Conservation (phyloP, 805 yeast genomes). For the Metschnikowia peoriensis region DNA sequence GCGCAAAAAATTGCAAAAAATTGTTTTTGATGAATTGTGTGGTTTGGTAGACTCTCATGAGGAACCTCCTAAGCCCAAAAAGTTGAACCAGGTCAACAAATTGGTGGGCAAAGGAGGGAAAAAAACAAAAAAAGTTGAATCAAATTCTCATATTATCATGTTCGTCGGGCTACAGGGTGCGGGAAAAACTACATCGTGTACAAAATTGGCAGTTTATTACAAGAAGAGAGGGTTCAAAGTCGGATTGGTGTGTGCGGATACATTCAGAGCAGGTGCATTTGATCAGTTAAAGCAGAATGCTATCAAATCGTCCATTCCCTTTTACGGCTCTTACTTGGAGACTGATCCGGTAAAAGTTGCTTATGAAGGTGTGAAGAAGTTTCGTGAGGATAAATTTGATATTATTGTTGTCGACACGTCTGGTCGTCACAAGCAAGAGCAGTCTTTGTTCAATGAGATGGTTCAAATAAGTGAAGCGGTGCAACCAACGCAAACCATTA, state of each 20-base stretch:
- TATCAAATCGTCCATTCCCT: conserved; percentile 90
- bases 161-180: conserved; percentile 99
- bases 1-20: conserved; percentile 83
- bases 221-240: conserved; percentile 91
- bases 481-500: conserved; percentile 90
- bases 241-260: conserved; percentile 97
- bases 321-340: conserved; percentile 91
- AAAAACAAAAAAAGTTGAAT: conserved; percentile 18
- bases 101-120: conserved; percentile 26
- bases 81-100: conserved; percentile 46
- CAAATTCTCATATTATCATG: conserved; percentile 69
- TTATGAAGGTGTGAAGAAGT: conserved; percentile 84
- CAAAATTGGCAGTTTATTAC: conserved; percentile 92
- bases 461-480: conserved; percentile 86
- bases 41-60: conserved; percentile 73
- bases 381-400: conserved; percentile 88
- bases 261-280: conserved; percentile 99
- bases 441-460: conserved; percentile 90
- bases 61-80: conserved; percentile 76
- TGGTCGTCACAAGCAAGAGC: conserved; percentile 96
- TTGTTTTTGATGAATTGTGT: conserved; percentile 90
- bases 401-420: conserved; percentile 95
- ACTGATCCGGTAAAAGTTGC: conserved; percentile 95
- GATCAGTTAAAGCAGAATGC: conserved; percentile 98
- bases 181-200: conserved; percentile 97